Base-by-base conservation (phyloP, 352 stramenopile genomes). In the Globisporangium cylindrosporum region DNA sequence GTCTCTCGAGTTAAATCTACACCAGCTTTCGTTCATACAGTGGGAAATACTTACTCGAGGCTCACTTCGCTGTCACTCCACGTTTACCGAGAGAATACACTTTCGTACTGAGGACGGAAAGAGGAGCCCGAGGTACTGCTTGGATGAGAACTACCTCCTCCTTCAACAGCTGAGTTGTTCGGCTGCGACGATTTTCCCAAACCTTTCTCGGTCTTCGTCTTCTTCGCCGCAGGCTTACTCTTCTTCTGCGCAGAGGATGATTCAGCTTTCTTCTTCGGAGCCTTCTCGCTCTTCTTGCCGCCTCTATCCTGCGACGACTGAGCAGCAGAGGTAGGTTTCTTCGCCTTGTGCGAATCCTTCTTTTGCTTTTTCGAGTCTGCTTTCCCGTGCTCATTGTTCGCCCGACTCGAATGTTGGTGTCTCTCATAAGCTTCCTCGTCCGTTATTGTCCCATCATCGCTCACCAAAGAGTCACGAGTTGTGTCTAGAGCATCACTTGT, bases 81-180 rank as follows among this genome's bases (percentile, higher is more conserved):
- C 2, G 46, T 48, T 63, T 88, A 88, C 51, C 74, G 80, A 24
- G 79, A 82, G 57, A 90, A 92, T 3, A 91, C 76, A 60, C 71
- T 91, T 67, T 92, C 84, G 62, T 90, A 86, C 41, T 88, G 82
- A 55, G 81, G 82, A 25, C 79, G 77, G 49, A 82, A 92, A 4
- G 56, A 55, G 41, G 41, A 48, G 41, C 41, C 6, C 0, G 74
- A 25, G 61, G 54, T 60, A 29, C 24, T 64, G 41, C 36, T 29
- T 8, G 24, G 49, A 29, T 63, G 57, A 18, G 41, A 59, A 4
- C 9, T 34, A 4, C 22, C 32, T 61, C 46, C 25, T 34, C 46
- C 25, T 20, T 62, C 54, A 7, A 10, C 12, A 34, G 22, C 9
- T 24, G 34, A 1, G 38, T 15, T 9, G 54, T 43, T 25, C 32